These are phyloP conservation scores for Lichtheimia corymbifera DNA, from an alignment of 371 early-diverging fungal species.

Conservation along the genomic window DNA sequence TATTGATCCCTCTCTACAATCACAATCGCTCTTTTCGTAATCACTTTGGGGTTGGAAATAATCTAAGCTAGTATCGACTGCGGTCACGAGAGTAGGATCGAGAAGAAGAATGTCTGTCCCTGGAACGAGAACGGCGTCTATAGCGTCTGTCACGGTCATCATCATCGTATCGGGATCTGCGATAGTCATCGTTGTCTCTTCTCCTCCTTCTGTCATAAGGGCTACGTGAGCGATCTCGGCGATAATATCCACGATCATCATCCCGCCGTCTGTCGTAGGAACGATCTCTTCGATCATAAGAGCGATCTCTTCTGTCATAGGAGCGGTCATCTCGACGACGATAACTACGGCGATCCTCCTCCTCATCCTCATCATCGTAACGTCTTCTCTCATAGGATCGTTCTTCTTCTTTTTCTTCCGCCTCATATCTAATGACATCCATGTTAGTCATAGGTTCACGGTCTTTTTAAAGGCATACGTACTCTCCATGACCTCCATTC, in stretches of 20 bases:
- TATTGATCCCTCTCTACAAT: no score
- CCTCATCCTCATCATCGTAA: constrained; percentile 6
- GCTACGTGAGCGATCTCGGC: constrained; percentile 5
- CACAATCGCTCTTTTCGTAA: no score
- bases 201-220: not conserved
- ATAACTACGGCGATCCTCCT: not conserved
- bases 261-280: not conserved
- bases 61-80: not conserved
- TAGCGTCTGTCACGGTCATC: constrained; percentile 6
- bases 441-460: not conserved
- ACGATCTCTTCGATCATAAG: constrained; percentile 7
- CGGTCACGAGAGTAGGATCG: constrained; percentile 7
- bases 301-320: not conserved
- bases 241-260: constrained; percentile 5
- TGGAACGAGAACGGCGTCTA: constrained; percentile 10
- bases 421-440: not conserved
- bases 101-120: constrained; percentile 2
- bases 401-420: not conserved
- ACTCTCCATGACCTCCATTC: not conserved
- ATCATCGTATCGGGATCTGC: constrained; percentile 1
- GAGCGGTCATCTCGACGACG: not conserved
- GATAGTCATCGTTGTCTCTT: constrained; percentile 10
- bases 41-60: no score
- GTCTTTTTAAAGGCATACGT: not conserved
- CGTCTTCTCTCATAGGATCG: not conserved